These are phyloP conservation scores for Sporisorium scitamineum DNA, from an alignment of 1,284 basidiomycete species.

Conservation along the genomic window DNA sequence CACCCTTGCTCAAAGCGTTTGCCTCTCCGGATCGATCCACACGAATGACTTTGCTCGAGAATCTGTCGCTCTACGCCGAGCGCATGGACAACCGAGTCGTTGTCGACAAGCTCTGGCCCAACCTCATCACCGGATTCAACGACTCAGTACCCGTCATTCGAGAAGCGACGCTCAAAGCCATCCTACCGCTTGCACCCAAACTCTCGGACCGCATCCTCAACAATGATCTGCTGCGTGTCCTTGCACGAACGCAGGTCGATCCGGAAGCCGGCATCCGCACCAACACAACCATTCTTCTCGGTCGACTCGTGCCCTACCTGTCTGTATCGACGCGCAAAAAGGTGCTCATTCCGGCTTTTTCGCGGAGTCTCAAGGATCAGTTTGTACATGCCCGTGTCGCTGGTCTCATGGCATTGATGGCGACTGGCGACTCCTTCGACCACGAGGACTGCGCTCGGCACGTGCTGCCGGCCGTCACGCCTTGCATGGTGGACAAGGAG, in stretches of 20 bases:
- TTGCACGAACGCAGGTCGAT: constrained; percentile 93
- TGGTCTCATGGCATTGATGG: constrained; percentile 95
- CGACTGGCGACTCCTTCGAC: constrained; percentile 88
- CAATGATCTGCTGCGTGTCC: constrained; percentile 91
- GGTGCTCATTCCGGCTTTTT: constrained; percentile 94
- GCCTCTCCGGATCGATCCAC: constrained; percentile 80
- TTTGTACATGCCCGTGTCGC: constrained; percentile 95
- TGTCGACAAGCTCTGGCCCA: constrained; percentile 89
- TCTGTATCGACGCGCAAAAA: constrained; percentile 91
- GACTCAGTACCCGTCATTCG: constrained; percentile 93
- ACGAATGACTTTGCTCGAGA: constrained; percentile 91
- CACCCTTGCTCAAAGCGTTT: constrained; percentile 61
- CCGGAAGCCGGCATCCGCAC: constrained; percentile 93
- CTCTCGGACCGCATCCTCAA: constrained; percentile 88
- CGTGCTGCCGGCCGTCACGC: constrained; percentile 60
- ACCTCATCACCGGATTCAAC: constrained; percentile 93
- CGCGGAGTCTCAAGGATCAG: constrained; percentile 86
- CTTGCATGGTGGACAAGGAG: constrained; percentile 65
- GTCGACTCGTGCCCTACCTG: constrained; percentile 85
- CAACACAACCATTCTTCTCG: constrained; percentile 96
- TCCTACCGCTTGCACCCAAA: constrained; percentile 85
- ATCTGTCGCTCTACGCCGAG: constrained; percentile 84
- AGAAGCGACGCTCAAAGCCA: constrained; percentile 91
- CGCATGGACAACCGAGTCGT: constrained; percentile 87
- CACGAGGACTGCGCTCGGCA: constrained; percentile 57